Conservation (phyloP, 805 yeast species). For the Cyberlindnera maritima region DNA sequence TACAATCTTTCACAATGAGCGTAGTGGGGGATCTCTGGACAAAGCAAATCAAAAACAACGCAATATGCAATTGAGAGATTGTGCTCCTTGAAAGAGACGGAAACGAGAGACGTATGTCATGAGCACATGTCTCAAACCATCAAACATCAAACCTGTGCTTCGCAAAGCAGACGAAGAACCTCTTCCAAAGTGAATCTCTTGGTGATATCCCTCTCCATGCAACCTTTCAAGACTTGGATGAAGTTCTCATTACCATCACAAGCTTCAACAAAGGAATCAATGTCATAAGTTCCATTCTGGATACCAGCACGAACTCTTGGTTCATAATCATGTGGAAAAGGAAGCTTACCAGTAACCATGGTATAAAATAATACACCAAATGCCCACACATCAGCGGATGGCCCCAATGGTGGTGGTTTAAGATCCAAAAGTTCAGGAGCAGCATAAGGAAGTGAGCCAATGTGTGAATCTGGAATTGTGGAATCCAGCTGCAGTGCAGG, state of each 20-base stretch:
- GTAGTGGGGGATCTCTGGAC: no score
- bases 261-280: slow-evolving; percentile 41
- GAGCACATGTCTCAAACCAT: no score
- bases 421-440: slow-evolving; percentile 79
- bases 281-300: slow-evolving; percentile 59
- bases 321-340: slow-evolving; percentile 81
- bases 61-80: no score
- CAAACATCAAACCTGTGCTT: neutral
- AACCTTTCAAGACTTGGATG: slow-evolving; percentile 44
- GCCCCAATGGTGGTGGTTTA: slow-evolving; percentile 57
- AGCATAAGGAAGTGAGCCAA: slow-evolving; percentile 91
- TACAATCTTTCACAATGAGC: no score
- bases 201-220: slow-evolving; percentile 50
- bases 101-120: no score
- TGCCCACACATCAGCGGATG: slow-evolving; percentile 87
- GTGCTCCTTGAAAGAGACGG: no score
- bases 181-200: slow-evolving; percentile 49
- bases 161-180: slow-evolving; percentile 25
- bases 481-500: slow-evolving; percentile 14
- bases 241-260: slow-evolving; percentile 31
- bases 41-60: no score
- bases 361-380: slow-evolving; percentile 77
- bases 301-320: slow-evolving; percentile 77
- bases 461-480: slow-evolving; percentile 55
- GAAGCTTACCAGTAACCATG: slow-evolving; percentile 69